Percentiles rank a stretch among this genome's conserved stretches.
These are phyloP conservation scores for Pseudogymnoascus sp. DNA, from an alignment of 2,329 filamentous ascomycete genomes.

Conservation along the genomic window DNA sequence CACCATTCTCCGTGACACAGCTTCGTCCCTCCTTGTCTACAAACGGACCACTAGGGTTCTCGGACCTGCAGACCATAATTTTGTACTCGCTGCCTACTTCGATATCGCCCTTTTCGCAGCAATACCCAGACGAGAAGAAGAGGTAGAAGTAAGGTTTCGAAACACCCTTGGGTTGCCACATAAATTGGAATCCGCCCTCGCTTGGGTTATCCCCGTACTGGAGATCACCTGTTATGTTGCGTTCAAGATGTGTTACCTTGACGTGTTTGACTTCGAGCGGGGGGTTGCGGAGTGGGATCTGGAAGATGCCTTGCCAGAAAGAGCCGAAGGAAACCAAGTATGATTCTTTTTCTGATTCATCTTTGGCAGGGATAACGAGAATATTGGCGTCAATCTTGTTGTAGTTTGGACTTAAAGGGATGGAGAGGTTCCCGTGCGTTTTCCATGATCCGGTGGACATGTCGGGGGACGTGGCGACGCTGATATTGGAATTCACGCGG, in stretches of 20 bases:
- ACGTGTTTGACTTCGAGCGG: slow-evolving; percentile 25
- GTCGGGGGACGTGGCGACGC: slow-evolving; percentile 35
- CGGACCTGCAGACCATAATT: slow-evolving; percentile 57
- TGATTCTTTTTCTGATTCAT: slow-evolving; percentile 8
- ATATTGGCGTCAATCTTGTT: slow-evolving; percentile 57
- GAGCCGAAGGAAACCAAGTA: slow-evolving; percentile 57
- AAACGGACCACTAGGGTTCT: slow-evolving; percentile 44
- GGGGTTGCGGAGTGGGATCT: slow-evolving; percentile 41
- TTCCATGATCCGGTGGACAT: slow-evolving; percentile 52
- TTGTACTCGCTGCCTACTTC: slow-evolving; percentile 53
- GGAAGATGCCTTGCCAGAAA: slow-evolving; percentile 61
- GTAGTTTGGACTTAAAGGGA: slow-evolving; percentile 41
- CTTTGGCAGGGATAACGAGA: slow-evolving; percentile 32
- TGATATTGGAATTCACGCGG: slow-evolving; percentile 44
- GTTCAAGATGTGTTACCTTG: slow-evolving; percentile 43
- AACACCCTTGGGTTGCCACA: slow-evolving; percentile 20
- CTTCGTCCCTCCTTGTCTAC: background rate
- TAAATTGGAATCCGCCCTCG: slow-evolving; percentile 41
- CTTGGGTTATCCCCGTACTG: slow-evolving; percentile 49
- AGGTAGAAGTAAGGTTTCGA: slow-evolving; percentile 49
- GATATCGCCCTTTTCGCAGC: slow-evolving; percentile 50
- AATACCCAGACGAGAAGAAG: slow-evolving; percentile 54
- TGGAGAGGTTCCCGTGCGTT: slow-evolving; percentile 48
- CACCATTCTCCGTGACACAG: slow-evolving; percentile 20
- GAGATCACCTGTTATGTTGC: slow-evolving; percentile 42